Evolutionary conservation across 2,329 filamentous ascomycete species (phyloP), one percentile per base, ranked within the genome.

Genomic region (Sphaerostilbella broomeana): DNA sequence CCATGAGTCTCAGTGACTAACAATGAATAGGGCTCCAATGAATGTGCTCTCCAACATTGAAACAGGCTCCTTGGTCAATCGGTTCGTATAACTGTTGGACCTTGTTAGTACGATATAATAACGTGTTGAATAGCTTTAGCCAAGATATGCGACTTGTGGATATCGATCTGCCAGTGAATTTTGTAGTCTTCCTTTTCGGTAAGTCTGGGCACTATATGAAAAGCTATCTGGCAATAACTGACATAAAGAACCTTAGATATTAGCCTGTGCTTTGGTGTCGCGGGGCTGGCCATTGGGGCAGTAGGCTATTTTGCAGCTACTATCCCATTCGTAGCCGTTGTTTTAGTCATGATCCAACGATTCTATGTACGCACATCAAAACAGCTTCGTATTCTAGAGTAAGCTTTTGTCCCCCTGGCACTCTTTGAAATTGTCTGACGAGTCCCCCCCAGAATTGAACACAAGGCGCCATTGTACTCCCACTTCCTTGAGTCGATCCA

Each of bases 351-450:
- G 6, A 60, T 75, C 8, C 71, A 75, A 41, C 66, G 66, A 28
- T 64, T 70, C 45, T 77, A 77, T 44, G 60, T 77, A n/a, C 61
- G 68, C 5, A 77, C 73, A 2, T 75, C 71, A 0, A 69, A 72
- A 4, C 73, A 76, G 40, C 53, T 77, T 6, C 64, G 74, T 35
- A 62, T 73, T 19, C 56, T 76, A 6, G 73, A 77, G 48, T 59
- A 45, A 37, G 51, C 11, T 9, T 38, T 6, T 11, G 2, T n/a
- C 16, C 19, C 11, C 13, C 20, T 13, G 5, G 7, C 12, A 15
- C 25, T 22, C 15, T 3, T n/a, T 12, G 16, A 12, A 20, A 11
- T n/a, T 10, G 26, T 11, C 9, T 17, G 5, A 31, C 6, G 13
- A 17, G 11, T n/a, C 3, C 10, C 9, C 3, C 17, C 5, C 6